Evolutionary conservation across 306 rosid genomes (phyloP), one percentile per base, ranked within the genome.

Genomic region (Nissolia schottii): DNA sequence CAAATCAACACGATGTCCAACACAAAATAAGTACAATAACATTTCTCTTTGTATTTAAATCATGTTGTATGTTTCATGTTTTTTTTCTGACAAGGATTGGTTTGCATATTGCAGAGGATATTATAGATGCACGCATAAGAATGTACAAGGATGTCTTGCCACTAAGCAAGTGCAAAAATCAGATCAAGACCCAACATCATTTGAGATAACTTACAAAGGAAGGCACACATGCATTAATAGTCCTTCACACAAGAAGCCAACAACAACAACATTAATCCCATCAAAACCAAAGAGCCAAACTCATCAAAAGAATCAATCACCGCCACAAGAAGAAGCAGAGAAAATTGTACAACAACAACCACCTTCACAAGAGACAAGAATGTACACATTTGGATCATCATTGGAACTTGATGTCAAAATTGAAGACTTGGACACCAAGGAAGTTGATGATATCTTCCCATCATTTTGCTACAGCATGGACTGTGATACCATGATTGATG

Each of bases 81-180:
- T 40, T 18, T 48, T 64, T 38, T 56, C 82, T 84, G 6, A 82
- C 34, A 56, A 27, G 15, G 29, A 19, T 14, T 40, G 62, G 31
- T 74, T 71, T 54, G 23, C 15, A 22, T n/a, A n/a, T 74, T 88
- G 82, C 92, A 93, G 98, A 59, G 84, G 89, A 55, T 93, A 93
- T 62, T 93, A 77, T 38, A 85, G 98, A 87, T 93, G 98, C 77
- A 85, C 96, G 19, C 88, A 90, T 77, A 80, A 85, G 38, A 23
- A 78, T 50, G 46, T 60, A 51, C 89, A 81, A 79, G 96, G 93
- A 1, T 93, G 98, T 77, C 69, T 73, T 23, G 98, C 98, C n/a
- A 90, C 93, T 54, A 93, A 90, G 63, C 96, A 85, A 81, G 96
- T 93, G 58, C 98, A 93, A 32, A 93, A 60, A 62, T 87, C 88